A percentile compares a stretch with the other conserved stretches of the same genome.
Evolutionary conservation across 495 filamentous ascomycete genomes (phyloP).

Genomic region (Aspergillus steynii): DNA sequence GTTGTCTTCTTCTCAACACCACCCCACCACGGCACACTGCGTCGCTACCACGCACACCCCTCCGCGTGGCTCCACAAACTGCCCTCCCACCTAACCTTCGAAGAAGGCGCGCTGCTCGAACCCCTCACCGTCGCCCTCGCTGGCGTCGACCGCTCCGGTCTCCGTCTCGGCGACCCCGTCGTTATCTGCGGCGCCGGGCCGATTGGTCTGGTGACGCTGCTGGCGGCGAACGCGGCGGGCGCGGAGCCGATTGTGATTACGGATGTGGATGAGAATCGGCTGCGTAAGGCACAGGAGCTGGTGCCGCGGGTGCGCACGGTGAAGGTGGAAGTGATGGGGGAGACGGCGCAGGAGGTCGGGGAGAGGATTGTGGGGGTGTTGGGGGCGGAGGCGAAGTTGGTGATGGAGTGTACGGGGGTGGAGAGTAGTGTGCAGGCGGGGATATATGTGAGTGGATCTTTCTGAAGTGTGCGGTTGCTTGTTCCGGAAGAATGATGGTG

Average conservation of each 20-base stretch:
- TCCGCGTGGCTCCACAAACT: slow-evolving; percentile 53
- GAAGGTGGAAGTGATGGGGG: slow-evolving; percentile 31
- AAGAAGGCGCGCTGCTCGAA: slow-evolving; percentile 66
- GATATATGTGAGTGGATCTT: slow-evolving; percentile 18
- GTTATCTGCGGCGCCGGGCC: slow-evolving; percentile 71
- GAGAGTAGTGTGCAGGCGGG: slow-evolving; percentile 54
- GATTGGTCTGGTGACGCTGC: slow-evolving; percentile 64
- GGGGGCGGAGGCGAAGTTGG: slow-evolving; percentile 44
- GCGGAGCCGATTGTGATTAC: slow-evolving; percentile 62
- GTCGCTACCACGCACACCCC: slow-evolving; percentile 58
- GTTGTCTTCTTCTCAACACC: slow-evolving; percentile 63
- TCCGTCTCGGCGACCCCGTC: slow-evolving; percentile 47
- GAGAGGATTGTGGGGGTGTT: slow-evolving; percentile 35
- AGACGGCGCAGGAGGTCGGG: slow-evolving; percentile 40
- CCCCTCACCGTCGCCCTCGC: slow-evolving; percentile 72
- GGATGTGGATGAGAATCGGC: slow-evolving; percentile 51
- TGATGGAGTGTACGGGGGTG: slow-evolving; percentile 60
- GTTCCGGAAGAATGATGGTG: not conserved
- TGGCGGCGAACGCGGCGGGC: slow-evolving; percentile 50
- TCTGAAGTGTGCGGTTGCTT: too few relatives aligned
- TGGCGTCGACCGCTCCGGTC: slow-evolving; percentile 52
- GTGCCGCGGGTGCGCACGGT: slow-evolving; percentile 50
- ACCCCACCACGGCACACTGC: slow-evolving; percentile 52
- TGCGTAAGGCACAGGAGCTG: slow-evolving; percentile 55
- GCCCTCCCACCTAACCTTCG: slow-evolving; percentile 56